These are phyloP conservation scores for Vanrija sp. DNA, from an alignment of 1,284 basidiomycete genomes.

Conservation along the genomic window DNA sequence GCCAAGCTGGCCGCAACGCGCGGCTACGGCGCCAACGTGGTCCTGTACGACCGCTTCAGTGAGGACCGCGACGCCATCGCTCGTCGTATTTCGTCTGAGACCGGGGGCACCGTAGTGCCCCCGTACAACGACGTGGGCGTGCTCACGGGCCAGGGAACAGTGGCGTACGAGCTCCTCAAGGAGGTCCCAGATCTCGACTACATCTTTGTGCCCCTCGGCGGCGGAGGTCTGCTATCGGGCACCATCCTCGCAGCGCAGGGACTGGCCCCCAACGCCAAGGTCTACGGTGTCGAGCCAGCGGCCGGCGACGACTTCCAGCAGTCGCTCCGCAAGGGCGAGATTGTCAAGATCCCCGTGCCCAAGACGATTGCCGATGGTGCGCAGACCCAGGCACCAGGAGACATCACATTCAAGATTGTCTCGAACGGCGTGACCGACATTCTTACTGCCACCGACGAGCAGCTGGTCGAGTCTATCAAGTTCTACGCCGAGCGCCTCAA, in stretches of 20 bases:
- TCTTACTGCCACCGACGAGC: constrained; percentile 88
- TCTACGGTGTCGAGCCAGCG: constrained; percentile 86
- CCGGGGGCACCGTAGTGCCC: constrained; percentile 85
- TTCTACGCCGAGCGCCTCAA: constrained; percentile 90
- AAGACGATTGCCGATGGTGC: constrained; percentile 97
- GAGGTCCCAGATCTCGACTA: constrained; percentile 77
- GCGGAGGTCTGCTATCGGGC: constrained; percentile 85
- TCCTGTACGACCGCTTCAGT: constrained; percentile 87
- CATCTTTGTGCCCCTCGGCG: constrained; percentile 89
- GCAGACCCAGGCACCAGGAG: constrained; percentile 92
- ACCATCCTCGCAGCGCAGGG: constrained; percentile 89
- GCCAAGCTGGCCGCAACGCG: constrained; percentile 95
- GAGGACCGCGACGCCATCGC: constrained; percentile 96
- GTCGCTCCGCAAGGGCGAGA: constrained; percentile 69
- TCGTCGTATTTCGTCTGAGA: constrained; percentile 68
- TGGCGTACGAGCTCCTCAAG: constrained; percentile 88
- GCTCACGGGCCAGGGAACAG: constrained; percentile 94
- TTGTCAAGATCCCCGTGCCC: constrained; percentile 80
- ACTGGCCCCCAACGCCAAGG: constrained; percentile 82
- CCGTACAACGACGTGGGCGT: constrained; percentile 96
- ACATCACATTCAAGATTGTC: constrained; percentile 90
- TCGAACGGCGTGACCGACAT: constrained; percentile 75
- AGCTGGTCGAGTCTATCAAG: constrained; percentile 97
- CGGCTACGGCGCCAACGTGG: constrained; percentile 87
- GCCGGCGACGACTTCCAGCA: constrained; percentile 89